Conservation (phyloP, 164 flowering plant genomes). For the Houttuynia cordata region DNA sequence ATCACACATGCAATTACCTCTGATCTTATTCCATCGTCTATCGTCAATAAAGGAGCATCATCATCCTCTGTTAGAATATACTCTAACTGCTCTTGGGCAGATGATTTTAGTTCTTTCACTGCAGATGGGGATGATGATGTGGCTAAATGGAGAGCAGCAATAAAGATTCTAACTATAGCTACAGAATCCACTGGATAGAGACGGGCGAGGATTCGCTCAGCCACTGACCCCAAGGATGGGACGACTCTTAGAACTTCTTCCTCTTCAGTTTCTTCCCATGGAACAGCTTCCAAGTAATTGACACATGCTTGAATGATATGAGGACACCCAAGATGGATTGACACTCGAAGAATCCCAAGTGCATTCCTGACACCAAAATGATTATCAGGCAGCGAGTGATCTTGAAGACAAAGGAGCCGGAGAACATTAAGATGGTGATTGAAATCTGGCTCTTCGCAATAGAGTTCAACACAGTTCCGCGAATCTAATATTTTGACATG, state of each 20-base stretch:
- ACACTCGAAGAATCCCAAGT: constrained; percentile 66
- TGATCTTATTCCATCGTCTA: constrained; percentile 46
- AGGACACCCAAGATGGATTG: constrained; percentile 56
- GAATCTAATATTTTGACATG: constrained; percentile 87
- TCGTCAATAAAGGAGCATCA: constrained; percentile 59
- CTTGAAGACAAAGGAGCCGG: constrained; percentile 51
- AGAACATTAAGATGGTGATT: constrained; percentile 56
- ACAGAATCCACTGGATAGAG: constrained; percentile 61
- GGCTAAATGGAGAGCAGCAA: constrained; percentile 66
- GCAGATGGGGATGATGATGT: constrained; percentile 59
- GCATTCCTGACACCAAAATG: constrained; percentile 65
- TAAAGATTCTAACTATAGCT: constrained; percentile 39
- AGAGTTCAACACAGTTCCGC: constrained; percentile 78
- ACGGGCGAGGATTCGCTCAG: constrained; percentile 71
- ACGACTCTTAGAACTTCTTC: constrained; percentile 67
- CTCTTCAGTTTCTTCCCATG: constrained; percentile 99
- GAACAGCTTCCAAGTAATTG: constrained; percentile 82
- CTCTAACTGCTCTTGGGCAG: constrained; percentile 90
- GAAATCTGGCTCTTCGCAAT: constrained; percentile 62
- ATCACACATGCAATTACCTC: constrained; percentile 39
- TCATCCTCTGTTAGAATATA: constrained; percentile 97
- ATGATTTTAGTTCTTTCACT: constrained; percentile 47
- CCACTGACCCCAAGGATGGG: constrained; percentile 58
- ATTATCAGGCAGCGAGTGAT: constrained; percentile 25
- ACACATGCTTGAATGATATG: constrained; percentile 50